Base-by-base conservation (phyloP, 805 yeast species). In the Kuraishia cidri region DNA sequence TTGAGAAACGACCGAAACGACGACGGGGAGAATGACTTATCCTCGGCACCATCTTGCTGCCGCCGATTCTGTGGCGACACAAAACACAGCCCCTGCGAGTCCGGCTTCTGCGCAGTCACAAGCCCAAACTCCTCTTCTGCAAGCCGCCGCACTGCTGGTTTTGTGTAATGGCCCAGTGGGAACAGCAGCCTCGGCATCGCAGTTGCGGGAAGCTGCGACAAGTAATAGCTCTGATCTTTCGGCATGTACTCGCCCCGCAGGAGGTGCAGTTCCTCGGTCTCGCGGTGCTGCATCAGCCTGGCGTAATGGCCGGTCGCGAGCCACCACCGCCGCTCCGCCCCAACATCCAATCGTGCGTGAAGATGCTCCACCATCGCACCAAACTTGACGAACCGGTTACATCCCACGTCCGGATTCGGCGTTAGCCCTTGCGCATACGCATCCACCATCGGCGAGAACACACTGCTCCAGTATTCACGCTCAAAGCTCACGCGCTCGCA, bases 21-120 rank as follows among this genome's bases (percentile, higher is more conserved):
- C n/a, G n/a, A n/a, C n/a, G n/a, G n/a, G n/a, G n/a, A n/a, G n/a
- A n/a, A n/a, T n/a, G n/a, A n/a, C n/a, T n/a, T n/a, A n/a, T n/a
- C n/a, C n/a, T n/a, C n/a, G n/a, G n/a, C n/a, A 5, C 73, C 73
- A 31, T 66, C 69, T 13, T 56, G 48, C 42, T 74, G 79, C n/a
- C n/a, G n/a, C n/a, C n/a, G n/a, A n/a, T n/a, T n/a, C n/a, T n/a
- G n/a, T n/a, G n/a, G n/a, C 7, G 74, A 66, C 6, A 92, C 96
- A 62, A 92, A 92, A 51, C 98, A 92, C 7, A 92, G 64, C 0
- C 98, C 98, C 50, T 84, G 95, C 1, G 97, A 87, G 50, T 92
- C 98, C 0, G 86, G 92, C 46, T 87, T 87, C n/a, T 59, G 49
- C 1, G 88, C 86, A 1, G 81, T 76, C 1, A 74, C 69, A 11